Evolutionary conservation across 169 alveolate genomes (phyloP).

Genomic region (Plasmodium malariae): DNA sequence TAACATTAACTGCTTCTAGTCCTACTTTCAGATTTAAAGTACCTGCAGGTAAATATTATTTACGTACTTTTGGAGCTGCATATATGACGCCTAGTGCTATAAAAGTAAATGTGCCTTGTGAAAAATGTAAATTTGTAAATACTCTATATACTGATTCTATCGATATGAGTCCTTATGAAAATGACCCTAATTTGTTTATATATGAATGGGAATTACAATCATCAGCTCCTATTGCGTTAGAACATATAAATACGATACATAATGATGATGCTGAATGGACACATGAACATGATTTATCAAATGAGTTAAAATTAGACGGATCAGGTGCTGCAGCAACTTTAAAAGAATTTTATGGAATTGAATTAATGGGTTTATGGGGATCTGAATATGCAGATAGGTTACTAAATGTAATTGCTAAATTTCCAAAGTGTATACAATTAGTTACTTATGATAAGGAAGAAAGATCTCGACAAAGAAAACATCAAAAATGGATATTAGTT

Average conservation of each 20-base stretch:
- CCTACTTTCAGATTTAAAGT: conserved; percentile 78
- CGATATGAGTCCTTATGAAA: conserved; percentile 38
- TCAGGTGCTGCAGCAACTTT: conserved; percentile 85
- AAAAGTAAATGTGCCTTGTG: conserved; percentile 79
- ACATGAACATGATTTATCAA: conserved; percentile 74
- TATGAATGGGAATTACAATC: conserved; percentile 83
- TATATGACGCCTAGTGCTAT: conserved; percentile 84
- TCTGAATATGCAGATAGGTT: conserved; percentile 84
- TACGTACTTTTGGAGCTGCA: conserved; percentile 82
- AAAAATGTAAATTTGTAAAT: conserved; percentile 77
- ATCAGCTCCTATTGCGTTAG: conserved; percentile 80
- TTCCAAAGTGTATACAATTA: conserved; percentile 72
- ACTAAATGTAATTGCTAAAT: conserved; percentile 73
- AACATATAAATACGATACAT: conserved; percentile 76
- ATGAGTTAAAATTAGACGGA: conserved; percentile 78
- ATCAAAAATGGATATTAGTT: conserved; percentile 79
- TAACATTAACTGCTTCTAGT: conserved; percentile 30
- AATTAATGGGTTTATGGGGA: conserved; percentile 85
- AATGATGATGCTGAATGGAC: conserved; percentile 82
- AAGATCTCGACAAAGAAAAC: conserved; percentile 78
- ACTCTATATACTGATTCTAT: conserved; percentile 23
- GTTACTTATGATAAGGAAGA: conserved; percentile 12
- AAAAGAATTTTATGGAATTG: conserved; percentile 81
- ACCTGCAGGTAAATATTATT: conserved; percentile 79
- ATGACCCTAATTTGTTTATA: conserved; percentile 67